Evolutionary conservation across 2,329 filamentous ascomycete species (phyloP).

Genomic region (Colletotrichum zoysiae): DNA sequence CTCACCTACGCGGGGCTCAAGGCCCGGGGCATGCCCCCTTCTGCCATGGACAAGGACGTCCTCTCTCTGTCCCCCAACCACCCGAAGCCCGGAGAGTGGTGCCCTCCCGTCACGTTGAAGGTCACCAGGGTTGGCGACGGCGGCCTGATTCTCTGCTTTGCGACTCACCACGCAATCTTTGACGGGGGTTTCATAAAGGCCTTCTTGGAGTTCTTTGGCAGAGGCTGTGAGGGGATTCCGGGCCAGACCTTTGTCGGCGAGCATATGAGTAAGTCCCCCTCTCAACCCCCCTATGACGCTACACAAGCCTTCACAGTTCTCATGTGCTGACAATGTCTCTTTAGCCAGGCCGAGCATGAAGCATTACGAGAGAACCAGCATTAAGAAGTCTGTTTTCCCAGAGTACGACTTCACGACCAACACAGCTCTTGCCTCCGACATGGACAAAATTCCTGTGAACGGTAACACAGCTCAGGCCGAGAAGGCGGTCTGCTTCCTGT

Average conservation of each 20-base stretch:
- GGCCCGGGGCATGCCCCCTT: not conserved
- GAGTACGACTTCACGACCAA: constrained; percentile 28
- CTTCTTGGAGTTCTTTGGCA: constrained; percentile 30
- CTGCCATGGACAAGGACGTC: constrained; percentile 27
- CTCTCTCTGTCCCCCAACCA: constrained; percentile 30
- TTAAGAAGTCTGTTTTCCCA: not conserved
- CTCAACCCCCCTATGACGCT: no score
- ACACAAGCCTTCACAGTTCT: not conserved
- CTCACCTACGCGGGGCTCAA: not conserved
- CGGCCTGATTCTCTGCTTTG: constrained; percentile 48
- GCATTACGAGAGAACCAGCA: not conserved
- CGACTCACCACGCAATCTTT: constrained; percentile 54
- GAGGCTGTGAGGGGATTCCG: not conserved
- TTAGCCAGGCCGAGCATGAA: constrained; percentile 12
- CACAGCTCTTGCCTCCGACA: not conserved
- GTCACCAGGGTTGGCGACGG: not conserved
- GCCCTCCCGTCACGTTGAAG: constrained; percentile 27
- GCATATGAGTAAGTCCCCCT: not conserved
- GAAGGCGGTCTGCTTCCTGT: not conserved
- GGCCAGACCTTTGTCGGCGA: not conserved
- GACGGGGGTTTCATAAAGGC: constrained; percentile 29
- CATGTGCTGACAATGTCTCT: not conserved
- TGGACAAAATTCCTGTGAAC: not conserved
- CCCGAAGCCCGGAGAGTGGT: constrained; percentile 25
- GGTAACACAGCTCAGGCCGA: not conserved